Evolutionary conservation across 1,284 basidiomycete species (phyloP).

Genomic region (Trichosporon coremiiforme): DNA sequence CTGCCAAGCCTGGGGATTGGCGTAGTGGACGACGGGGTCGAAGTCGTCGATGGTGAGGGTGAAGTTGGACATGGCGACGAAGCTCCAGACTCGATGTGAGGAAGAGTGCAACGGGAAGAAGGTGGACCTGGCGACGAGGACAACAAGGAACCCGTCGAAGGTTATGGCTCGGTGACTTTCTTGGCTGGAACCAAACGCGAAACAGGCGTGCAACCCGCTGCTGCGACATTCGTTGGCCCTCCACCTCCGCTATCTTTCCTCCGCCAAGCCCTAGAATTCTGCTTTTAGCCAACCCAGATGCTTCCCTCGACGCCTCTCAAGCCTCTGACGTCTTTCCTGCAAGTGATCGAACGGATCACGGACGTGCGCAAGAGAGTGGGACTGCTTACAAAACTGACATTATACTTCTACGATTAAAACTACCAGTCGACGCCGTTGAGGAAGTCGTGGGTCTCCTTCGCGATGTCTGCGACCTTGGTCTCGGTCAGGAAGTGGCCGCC

Average conservation of each 20-base stretch:
- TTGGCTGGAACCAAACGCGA: not conserved
- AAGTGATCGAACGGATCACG: not conserved
- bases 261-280: not conserved
- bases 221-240: not conserved
- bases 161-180: not conserved
- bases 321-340: not conserved
- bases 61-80: conserved; percentile 23
- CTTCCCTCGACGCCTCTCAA: not conserved
- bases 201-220: not conserved
- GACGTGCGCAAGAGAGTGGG: not conserved
- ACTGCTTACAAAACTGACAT: not conserved
- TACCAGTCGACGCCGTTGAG: conserved; percentile 24
- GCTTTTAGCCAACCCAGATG: not conserved
- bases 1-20: conserved; percentile 46
- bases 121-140: not conserved
- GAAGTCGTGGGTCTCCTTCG: conserved; percentile 32
- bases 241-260: conserved; percentile 3
- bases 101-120: conserved; percentile 17
- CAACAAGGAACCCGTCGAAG: not conserved
- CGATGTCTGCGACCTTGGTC: conserved; percentile 45
- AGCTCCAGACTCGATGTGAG: not conserved
- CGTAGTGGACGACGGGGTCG: conserved; percentile 50
- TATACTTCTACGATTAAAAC: not conserved
- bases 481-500: conserved; percentile 61
- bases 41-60: conserved; percentile 57